Evolutionary conservation across 352 stramenopile species (phyloP), one percentile per base, ranked within the genome.

Genomic region (Globisporangium cylindrosporum): DNA sequence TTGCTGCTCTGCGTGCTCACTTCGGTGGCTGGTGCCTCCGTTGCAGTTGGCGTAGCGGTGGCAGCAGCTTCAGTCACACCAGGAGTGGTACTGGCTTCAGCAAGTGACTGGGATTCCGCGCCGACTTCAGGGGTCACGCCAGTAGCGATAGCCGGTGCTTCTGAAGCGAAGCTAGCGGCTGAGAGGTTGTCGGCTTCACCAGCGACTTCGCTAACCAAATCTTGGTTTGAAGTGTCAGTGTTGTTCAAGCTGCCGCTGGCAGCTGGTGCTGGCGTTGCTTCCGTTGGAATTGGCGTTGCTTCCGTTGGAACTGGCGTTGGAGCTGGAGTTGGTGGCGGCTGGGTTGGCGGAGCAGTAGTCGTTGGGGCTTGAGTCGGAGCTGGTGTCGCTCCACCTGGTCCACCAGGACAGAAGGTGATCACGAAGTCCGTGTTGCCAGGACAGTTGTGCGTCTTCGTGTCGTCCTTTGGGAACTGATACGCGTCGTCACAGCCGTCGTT

Each of bases 391-490:
- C 64, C 24, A 1, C 75, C 69, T n/a, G 66, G 64, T 38, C 78
- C 80, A 15, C 66, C 69, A 0, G 74, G 74, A 43, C 75, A 84
- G 59, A 84, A 84, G 32, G 64, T 71, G 34, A 84, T 20, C 14
- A 70, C 59, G 59, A 82, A 77, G 32, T 77, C 62, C 8, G 73
- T 79, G 6, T 36, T 64, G 4, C n/a, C 29, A 24, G 73, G 68
- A 62, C 77, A 84, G 58, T 74, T 76, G 63, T 79, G 76, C 48
- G 77, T 82, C 69, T 82, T 84, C 22, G 62, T 74, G 63, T 81
- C 68, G 46, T 86, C 73, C 55, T 74, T 75, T 4, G 83, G 85
- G 68, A 77, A 89, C 27, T 80, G 72, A 59, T 93, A 91, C 3
- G 74, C 85, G 43, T 92, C 85, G 1, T 73, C 62, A 51, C 85